These are phyloP conservation scores for Scalesia atractyloides DNA, from an alignment of 129 eudicot species.

Conservation along the genomic window DNA sequence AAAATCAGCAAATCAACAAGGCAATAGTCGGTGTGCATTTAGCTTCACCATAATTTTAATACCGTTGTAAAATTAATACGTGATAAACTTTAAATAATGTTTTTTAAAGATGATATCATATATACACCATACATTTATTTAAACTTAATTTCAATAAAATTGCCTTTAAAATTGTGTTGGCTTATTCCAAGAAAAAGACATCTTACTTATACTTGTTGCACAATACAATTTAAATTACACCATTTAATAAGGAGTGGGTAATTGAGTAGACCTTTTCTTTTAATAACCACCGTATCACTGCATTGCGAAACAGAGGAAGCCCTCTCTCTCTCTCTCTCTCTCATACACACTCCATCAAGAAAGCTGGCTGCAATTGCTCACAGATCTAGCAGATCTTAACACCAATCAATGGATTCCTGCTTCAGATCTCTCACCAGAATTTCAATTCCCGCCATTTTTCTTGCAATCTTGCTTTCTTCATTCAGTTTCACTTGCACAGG, in stretches of 20 bases:
- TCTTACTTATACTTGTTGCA: conserved; percentile 8
- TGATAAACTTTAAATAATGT: no score
- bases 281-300: conserved; percentile 30
- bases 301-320: conserved; percentile 27
- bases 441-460: conserved; percentile 34
- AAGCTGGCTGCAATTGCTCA: conserved; percentile 36
- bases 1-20: no score
- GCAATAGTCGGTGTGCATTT: no score
- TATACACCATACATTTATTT: no score
- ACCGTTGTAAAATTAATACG: no score
- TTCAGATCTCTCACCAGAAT: conserved; percentile 50
- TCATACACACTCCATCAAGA: neutral
- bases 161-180: neutral
- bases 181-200: conserved; percentile 31
- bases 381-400: conserved; percentile 35
- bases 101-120: no score
- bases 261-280: conserved; percentile 28
- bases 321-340: conserved; percentile 15
- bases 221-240: conserved; percentile 19
- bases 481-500: conserved; percentile 73
- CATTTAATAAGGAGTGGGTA: conserved; percentile 19
- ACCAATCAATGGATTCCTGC: conserved; percentile 46
- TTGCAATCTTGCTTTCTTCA: conserved; percentile 53
- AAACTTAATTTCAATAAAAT: no score
- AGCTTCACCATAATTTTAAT: no score